Conservation (phyloP, 2,329 filamentous ascomycete genomes). For the Fusarium illudens region DNA sequence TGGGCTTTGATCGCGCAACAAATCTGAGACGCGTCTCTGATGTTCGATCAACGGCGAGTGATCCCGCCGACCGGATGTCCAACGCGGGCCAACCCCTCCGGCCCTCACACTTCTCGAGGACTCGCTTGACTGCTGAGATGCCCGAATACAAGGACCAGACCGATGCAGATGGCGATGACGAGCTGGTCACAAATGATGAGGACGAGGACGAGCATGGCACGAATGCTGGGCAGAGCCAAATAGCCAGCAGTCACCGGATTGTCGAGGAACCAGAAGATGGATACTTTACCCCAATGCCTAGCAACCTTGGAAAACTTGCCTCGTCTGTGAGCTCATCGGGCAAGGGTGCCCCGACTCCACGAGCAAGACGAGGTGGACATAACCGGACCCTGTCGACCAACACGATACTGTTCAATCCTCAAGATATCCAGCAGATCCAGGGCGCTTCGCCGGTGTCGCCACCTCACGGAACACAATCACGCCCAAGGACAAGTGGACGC, state of each 20-base stretch:
- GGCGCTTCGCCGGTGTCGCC: constrained; percentile 57
- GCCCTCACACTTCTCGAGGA: constrained; percentile 47
- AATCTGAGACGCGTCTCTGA: constrained; percentile 63
- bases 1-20: constrained; percentile 58
- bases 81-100: constrained; percentile 54
- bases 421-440: constrained; percentile 51
- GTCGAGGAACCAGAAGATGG: constrained; percentile 55
- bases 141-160: constrained; percentile 68
- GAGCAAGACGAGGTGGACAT: constrained; percentile 60
- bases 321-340: constrained; percentile 48
- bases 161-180: constrained; percentile 89
- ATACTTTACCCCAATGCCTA: constrained; percentile 63
- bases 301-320: constrained; percentile 50
- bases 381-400: constrained; percentile 79
- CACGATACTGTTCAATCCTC: constrained; percentile 85
- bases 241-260: constrained; percentile 39
- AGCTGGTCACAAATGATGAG: constrained; percentile 84
- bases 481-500: constrained; percentile 51
- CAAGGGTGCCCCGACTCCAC: constrained; percentile 45
- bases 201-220: constrained; percentile 66
- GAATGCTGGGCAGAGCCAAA: constrained; percentile 50
- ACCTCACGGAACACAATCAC: constrained; percentile 42
- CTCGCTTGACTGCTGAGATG: constrained; percentile 45
- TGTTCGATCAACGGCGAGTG: constrained; percentile 67
- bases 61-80: constrained; percentile 70